These are phyloP conservation scores for Penicillium sp. DNA, from an alignment of 2,329 filamentous ascomycete species.

Conservation along the genomic window DNA sequence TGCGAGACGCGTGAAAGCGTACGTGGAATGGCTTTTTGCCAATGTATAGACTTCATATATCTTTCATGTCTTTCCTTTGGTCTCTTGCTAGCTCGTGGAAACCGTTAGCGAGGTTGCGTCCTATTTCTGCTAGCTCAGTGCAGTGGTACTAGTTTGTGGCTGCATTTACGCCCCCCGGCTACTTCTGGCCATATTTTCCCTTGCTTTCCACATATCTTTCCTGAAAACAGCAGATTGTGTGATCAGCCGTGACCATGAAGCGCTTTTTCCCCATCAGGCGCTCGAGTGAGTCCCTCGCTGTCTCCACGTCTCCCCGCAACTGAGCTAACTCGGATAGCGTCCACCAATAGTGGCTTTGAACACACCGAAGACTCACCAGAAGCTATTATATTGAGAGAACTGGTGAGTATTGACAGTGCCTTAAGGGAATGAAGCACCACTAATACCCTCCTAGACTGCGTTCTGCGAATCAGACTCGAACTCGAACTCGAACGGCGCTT, in stretches of 20 bases:
- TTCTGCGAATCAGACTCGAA: constrained; percentile 70
- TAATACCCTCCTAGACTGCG: constrained; percentile 53
- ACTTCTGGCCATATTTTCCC: not conserved
- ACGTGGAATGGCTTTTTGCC: constrained; percentile 9
- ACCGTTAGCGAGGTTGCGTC: not conserved
- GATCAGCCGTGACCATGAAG: constrained; percentile 31
- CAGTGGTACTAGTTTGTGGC: not conserved
- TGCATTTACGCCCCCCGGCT: not conserved
- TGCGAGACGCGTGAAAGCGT: constrained; percentile 1
- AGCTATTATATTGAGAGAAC: constrained; percentile 38
- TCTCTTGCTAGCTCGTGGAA: not conserved
- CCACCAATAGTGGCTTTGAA: constrained; percentile 21
- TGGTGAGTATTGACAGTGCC: constrained; percentile 31
- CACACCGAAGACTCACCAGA: constrained; percentile 41
- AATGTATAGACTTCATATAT: not conserved
- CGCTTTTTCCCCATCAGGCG: constrained; percentile 35
- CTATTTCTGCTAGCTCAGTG: not conserved
- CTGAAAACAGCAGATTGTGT: not conserved
- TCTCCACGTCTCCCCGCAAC: constrained; percentile 9
- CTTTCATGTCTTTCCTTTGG: not conserved
- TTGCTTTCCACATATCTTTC: not conserved
- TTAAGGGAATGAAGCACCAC: constrained; percentile 1
- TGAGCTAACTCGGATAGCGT: constrained; percentile 19
- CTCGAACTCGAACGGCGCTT: constrained; percentile 33
- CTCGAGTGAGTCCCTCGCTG: constrained; percentile 27